A percentile compares a stretch with the other conserved stretches of the same genome.
Conservation (phyloP, 768 basidiomycete species). For the Tremella yokohamensis region DNA sequence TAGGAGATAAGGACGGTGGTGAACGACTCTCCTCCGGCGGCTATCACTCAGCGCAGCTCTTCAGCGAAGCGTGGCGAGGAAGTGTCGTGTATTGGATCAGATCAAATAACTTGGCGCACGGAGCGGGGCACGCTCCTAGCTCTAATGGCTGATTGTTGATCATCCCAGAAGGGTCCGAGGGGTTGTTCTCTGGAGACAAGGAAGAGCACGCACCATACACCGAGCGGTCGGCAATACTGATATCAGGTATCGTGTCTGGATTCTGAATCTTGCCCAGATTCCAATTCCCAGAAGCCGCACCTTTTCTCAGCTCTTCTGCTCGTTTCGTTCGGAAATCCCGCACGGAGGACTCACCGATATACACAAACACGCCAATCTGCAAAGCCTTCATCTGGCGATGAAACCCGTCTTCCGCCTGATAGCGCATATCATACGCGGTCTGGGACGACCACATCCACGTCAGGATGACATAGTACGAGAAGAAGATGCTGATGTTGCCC, state of each 20-base stretch:
- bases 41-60: constrained; percentile 3
- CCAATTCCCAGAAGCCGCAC: constrained; percentile 36
- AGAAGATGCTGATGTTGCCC: constrained; percentile 25
- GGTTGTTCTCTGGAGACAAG: too few relatives aligned
- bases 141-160: neutral
- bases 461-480: constrained; percentile 20
- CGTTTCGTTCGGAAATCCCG: constrained; percentile 25
- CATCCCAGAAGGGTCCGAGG: too few relatives aligned
- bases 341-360: constrained; percentile 36
- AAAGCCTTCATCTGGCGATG: constrained; percentile 29
- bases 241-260: constrained; percentile 11
- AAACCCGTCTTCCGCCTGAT: constrained; percentile 28
- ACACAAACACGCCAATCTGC: constrained; percentile 34
- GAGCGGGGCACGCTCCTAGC: neutral
- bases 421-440: constrained; percentile 8
- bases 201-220: constrained; percentile 3
- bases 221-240: neutral
- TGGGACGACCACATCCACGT: constrained; percentile 38
- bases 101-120: too few relatives aligned
- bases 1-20: constrained; percentile 31
- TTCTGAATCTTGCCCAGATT: constrained; percentile 20
- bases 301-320: constrained; percentile 10
- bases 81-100: too few relatives aligned
- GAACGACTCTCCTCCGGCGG: constrained; percentile 24
- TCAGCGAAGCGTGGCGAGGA: neutral